A percentile compares a stretch with the other conserved stretches of the same genome.
These are phyloP conservation scores for Tetrahymena borealis DNA, from an alignment of 73 alveolate species.

Conservation along the genomic window DNA sequence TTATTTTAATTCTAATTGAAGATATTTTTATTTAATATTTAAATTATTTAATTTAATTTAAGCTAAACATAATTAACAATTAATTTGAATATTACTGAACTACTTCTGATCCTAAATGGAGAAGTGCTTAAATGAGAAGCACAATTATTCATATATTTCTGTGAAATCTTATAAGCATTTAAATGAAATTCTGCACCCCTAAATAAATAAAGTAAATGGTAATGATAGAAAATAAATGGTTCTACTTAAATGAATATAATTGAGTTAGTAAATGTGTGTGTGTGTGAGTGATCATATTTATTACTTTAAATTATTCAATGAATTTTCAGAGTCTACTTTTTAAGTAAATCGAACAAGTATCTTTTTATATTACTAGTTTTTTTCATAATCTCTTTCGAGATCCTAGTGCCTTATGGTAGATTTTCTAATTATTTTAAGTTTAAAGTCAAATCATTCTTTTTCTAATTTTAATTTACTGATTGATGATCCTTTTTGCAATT, in stretches of 20 bases:
- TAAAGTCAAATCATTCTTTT: background rate
- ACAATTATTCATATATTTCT: background rate
- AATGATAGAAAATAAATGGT: too few relatives aligned
- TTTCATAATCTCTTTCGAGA: background rate
- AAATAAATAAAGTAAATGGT: background rate
- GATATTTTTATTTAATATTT: too few relatives aligned
- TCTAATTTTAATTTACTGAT: background rate
- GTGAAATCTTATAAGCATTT: background rate
- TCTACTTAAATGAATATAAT: too few relatives aligned
- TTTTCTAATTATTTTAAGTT: background rate
- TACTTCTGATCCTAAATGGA: background rate
- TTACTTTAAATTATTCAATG: background rate
- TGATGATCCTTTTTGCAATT: background rate
- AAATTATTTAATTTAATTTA: too few relatives aligned
- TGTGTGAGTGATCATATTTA: background rate
- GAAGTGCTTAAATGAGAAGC: background rate
- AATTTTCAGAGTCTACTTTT: background rate
- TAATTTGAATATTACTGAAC: background rate
- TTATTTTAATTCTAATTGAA: too few relatives aligned
- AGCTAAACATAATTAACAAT: background rate
- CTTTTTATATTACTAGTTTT: background rate
- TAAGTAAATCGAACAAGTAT: background rate
- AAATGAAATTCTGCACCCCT: background rate
- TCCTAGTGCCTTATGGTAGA: background rate
- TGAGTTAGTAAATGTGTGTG: background rate